Base-by-base conservation (phyloP, 2,329 filamentous ascomycete species). In the Lachnum nothofagi region DNA sequence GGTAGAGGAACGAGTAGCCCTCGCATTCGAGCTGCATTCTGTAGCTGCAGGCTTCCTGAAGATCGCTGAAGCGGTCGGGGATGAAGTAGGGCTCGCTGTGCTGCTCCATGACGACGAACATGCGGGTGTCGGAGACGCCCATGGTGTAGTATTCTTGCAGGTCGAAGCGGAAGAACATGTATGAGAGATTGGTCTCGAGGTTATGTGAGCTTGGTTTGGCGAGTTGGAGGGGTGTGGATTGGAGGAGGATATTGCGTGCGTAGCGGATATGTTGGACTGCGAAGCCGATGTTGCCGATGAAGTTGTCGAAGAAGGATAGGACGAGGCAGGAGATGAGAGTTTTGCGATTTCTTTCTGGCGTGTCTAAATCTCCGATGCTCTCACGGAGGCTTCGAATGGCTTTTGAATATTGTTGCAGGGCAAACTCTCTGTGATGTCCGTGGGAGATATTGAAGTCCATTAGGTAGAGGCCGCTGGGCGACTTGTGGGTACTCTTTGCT, bases 81-180 rank as follows among this genome's bases (percentile, higher is more conserved):
- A 82, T 75, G 20, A n/a, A 33, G 12, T 31, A 7, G 81, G 77
- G 44, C 73, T 79, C 0, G 78, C 78, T 19, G 77, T 48, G 81
- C n/a, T n/a, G 81, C 58, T 82, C 78, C 56, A 82, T 81, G 33
- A 78, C 78, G 75, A 82, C 76, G 58, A 82, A 79, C 54, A 82
- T 82, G 0, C 78, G 80, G 57, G 82, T 82, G 38, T 79, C 79
- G 60, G 82, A 46, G 29, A 52, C 44, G 8, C 59, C 56, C 33
- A 53, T 55, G 12, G 50, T 40, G 12, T 34, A 51, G 7, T 57
- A 35, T 5, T 53, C 52, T 42, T 58, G 79, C 35, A 82, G 78
- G 5, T 79, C 79, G 1, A 83, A 67, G 4, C 78, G 72, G 1
- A 76, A 80, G 56, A 83, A 82, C 69, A 82, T 79, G 42, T 75